Evolutionary conservation across 352 stramenopile genomes (phyloP), one percentile per base, ranked within the genome.

Genomic region (Thraustochytrium sp.): DNA sequence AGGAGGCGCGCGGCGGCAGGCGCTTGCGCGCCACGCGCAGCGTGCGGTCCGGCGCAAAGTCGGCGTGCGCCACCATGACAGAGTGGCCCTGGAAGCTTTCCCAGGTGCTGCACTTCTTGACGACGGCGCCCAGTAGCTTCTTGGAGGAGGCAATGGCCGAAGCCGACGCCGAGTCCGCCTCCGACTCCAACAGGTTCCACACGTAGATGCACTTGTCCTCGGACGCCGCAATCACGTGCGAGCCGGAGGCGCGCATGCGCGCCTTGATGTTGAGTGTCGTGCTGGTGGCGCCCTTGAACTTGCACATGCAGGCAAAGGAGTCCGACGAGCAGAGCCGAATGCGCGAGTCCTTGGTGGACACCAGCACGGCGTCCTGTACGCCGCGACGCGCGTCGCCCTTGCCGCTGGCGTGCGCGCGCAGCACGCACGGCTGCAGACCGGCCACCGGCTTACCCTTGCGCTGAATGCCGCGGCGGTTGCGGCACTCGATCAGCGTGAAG

Each of bases 231-330:
- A 95, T 94, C 40, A 95, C 90, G 40, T 92, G 92, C 53, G 93
- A 90, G 37, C 90, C 5, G 8, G 31, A 9, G 16, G 8, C 46
- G 11, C 46, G 42, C 9, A 80, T 80, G 18, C 44, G 31, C 18
- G 68, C 68, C 31, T 44, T 42, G 53, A 80, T 80, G 46, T 68
- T 13, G 4, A 51, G 26, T 0, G 36, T 89, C 26, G 92, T 90
- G 82, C 93, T 94, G 49, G 93, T 86, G 5, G 94, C 86, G 5
- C 91, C 91, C 82, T 95, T 95, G 89, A 93, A 95, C 85, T 95
- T 95, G 88, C 90, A 95, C 89, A 95, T 91, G 75, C 90, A 87
- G 34, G 90, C 93, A 85, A 93, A 95, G 72, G 93, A 94, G 89
- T 94, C 91, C 61, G 93, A 90, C 2, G 90, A 93, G 61, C 92